Base-by-base conservation (phyloP, 208 protist species). In the Leishmania turanica region DNA sequence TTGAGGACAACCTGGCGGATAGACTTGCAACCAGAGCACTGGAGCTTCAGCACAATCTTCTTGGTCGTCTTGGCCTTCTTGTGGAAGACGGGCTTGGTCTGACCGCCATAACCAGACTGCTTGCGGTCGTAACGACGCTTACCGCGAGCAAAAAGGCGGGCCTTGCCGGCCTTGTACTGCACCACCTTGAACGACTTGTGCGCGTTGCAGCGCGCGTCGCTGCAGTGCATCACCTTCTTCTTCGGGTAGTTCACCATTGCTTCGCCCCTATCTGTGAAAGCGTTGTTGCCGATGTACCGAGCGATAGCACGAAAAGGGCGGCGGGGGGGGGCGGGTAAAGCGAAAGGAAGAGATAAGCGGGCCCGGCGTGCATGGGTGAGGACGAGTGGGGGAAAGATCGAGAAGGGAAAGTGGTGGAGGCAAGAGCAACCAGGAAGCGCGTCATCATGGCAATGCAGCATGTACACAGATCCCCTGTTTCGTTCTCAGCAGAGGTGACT, bases 31-130 rank as follows among this genome's bases (percentile, higher is more conserved):
- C 92, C 84, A 68, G 95, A 96, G 98, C 99, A 99, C 91, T 99
- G 98, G 42, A 99, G 94, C 90, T 99, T 99, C 51, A 99, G 95
- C 27, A 99, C 97, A 93, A 99, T 99, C 98, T 99, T 99, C 97
- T 99, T 99, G 72, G 99, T 99, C 42, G 99, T 99, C 95, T 99
- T 99, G 68, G 99, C 98, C 98, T 99, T 99, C 96, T 99, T 89
- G 82, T 99, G 98, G 96, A 99, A 99, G 85, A 99, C 98, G 66
- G 99, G 99, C 98, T 99, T 99, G 87, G 99, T 99, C 97, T 86
- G 99, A 93, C 99, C 99, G 98, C 99, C 99, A 90, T 99, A 99
- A 93, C 99, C 99, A 66, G 91, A 93, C 98, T 99, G 99, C 92
- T 99, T 99, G 78, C 98, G 93, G 91, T 99, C 99, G 95, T 99